A percentile compares a stretch with the other conserved stretches of the same genome.
Conservation (phyloP, 2,329 filamentous ascomycete genomes). For the Alternaria tenuissima region DNA sequence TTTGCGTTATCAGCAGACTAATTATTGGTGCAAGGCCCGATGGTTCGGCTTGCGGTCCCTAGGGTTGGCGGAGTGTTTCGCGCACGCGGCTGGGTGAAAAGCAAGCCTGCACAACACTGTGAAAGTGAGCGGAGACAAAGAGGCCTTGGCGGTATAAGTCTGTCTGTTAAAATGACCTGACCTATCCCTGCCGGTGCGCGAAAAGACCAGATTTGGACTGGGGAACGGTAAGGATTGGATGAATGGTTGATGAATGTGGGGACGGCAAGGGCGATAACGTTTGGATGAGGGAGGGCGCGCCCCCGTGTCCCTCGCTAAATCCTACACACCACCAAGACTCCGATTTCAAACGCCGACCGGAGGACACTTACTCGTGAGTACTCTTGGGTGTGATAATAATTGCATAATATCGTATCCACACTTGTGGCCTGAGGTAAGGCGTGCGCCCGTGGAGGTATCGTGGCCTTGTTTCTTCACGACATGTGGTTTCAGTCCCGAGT, state of each 20-base stretch:
- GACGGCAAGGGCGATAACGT: constrained; percentile 13
- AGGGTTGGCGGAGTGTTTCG: constrained; percentile 8
- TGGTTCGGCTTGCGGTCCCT: constrained; percentile 1
- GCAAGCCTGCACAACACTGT: constrained; percentile 5
- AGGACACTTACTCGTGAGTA: constrained; percentile 4
- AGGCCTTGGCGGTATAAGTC: constrained; percentile 7
- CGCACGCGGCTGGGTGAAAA: constrained; percentile 14
- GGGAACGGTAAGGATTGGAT: not conserved
- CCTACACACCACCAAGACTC: constrained; percentile 11
- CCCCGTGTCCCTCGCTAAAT: constrained; percentile 9
- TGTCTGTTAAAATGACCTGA: constrained; percentile 9
- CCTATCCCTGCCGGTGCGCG: not conserved
- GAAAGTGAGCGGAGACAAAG: constrained; percentile 7
- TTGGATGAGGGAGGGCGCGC: constrained; percentile 4
- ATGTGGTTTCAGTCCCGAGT: not conserved
- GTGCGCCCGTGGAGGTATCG: not conserved
- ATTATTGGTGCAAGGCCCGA: not conserved
- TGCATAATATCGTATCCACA: constrained; percentile 3
- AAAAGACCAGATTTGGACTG: not conserved
- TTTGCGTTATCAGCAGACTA: not conserved
- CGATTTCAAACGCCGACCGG: constrained; percentile 2
- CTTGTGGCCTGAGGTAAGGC: not conserved
- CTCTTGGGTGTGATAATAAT: not conserved
- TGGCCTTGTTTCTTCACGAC: not conserved
- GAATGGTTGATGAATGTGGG: not conserved